phyloP scores from a whole-genome alignment of 768 basidiomycete genomes.

The Amanita rimosa region DNA sequence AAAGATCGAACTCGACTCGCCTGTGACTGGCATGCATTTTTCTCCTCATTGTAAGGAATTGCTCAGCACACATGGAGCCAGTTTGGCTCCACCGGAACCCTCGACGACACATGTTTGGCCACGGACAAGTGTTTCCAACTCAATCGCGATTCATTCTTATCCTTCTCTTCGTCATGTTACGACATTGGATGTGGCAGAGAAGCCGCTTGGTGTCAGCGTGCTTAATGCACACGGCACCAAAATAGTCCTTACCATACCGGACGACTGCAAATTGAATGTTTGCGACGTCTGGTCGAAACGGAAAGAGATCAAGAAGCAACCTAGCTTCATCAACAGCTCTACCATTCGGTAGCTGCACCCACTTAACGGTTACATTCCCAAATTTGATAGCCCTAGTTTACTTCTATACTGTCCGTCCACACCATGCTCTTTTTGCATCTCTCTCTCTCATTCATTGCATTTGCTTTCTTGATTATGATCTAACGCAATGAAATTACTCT shows the following conservation, averaged over 20 bases:
- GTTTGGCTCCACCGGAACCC: slow-evolving; percentile 4
- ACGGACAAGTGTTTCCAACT: slow-evolving; percentile 18
- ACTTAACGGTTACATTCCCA: not conserved
- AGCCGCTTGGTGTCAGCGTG: slow-evolving; percentile 50
- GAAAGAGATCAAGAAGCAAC: slow-evolving; percentile 19
- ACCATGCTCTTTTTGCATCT: not conserved
- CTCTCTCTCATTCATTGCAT: not conserved
- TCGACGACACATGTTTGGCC: slow-evolving; percentile 5
- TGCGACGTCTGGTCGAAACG: slow-evolving; percentile 20
- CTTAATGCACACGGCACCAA: slow-evolving; percentile 23
- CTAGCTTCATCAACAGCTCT: slow-evolving; percentile 17
- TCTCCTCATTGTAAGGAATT: slow-evolving; percentile 79
- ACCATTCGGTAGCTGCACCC: slow-evolving; percentile 13
- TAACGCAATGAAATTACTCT: slow-evolving; percentile 4
- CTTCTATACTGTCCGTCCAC: not conserved
- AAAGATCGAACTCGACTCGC: slow-evolving; percentile 38
- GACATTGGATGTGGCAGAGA: slow-evolving; percentile 23
- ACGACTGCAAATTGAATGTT: slow-evolving; percentile 16
- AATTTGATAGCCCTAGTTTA: not conserved
- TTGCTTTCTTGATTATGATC: slow-evolving; percentile 4
- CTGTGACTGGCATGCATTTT: slow-evolving; percentile 62
- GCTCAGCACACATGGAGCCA: slow-evolving; percentile 61
- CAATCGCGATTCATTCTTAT: slow-evolving; percentile 42
- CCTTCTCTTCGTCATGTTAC: slow-evolving; percentile 51
- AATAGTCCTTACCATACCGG: slow-evolving; percentile 15